Conservation (phyloP, 306 rosid genomes). For the Corylus americana region DNA sequence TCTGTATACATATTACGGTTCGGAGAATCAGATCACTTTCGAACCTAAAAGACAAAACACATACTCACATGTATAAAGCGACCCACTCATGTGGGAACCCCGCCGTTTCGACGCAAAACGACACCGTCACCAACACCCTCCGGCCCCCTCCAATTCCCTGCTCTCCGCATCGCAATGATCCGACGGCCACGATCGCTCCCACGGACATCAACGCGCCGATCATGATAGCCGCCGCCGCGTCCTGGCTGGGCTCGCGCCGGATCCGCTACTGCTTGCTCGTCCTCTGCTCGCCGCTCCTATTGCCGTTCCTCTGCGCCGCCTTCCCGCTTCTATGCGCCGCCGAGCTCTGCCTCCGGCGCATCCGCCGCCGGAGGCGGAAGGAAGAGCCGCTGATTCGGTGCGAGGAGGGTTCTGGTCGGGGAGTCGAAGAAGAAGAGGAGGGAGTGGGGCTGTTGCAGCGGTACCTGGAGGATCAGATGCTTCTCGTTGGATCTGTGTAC, state of each 20-base stretch:
- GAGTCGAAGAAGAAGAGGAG: slow-evolving; percentile 2
- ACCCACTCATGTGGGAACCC: slow-evolving; percentile 1
- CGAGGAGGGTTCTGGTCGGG: slow-evolving; percentile 33
- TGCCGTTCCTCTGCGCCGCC: slow-evolving; percentile 38
- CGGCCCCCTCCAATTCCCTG: not conserved
- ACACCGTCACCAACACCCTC: not conserved
- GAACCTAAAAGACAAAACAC: not conserved
- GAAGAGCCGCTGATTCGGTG: slow-evolving; percentile 30
- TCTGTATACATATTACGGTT: not conserved
- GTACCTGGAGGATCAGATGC: slow-evolving; percentile 47
- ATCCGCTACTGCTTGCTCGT: slow-evolving; percentile 30
- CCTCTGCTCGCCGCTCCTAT: slow-evolving; percentile 35
- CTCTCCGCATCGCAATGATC: slow-evolving; percentile 10
- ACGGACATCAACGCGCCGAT: slow-evolving; percentile 5
- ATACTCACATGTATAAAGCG: not conserved
- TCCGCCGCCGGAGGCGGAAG: slow-evolving; percentile 22
- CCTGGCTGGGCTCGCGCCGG: slow-evolving; percentile 38
- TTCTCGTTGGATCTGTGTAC: slow-evolving; percentile 43
- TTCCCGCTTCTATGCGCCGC: slow-evolving; percentile 43
- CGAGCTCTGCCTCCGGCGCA: slow-evolving; percentile 30
- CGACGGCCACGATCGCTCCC: slow-evolving; percentile 15
- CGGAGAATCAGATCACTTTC: not conserved
- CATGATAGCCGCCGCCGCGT: slow-evolving; percentile 32
- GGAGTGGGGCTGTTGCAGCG: slow-evolving; percentile 41
- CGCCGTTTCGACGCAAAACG: not conserved